phyloP scores from a whole-genome alignment of 1,284 basidiomycete genomes.

The Trametes sp. region DNA sequence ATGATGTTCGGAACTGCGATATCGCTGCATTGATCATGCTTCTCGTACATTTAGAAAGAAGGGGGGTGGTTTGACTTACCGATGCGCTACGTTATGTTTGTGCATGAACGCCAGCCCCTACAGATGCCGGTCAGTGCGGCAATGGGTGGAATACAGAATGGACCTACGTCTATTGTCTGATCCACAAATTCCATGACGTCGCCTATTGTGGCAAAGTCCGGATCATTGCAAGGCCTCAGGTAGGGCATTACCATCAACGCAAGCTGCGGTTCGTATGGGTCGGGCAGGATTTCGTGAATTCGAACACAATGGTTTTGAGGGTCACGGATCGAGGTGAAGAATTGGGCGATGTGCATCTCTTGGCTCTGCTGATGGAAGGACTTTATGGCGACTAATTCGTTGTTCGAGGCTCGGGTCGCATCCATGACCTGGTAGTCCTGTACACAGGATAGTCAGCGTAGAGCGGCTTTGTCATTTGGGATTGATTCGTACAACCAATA shows the following conservation, averaged over 20 bases:
- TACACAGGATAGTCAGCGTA: not conserved
- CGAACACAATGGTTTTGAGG: slow-evolving; percentile 30
- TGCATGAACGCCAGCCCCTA: slow-evolving; percentile 27
- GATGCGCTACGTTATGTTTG: slow-evolving; percentile 26
- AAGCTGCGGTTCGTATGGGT: slow-evolving; percentile 9
- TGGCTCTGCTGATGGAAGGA: not conserved
- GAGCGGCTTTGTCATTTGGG: too few relatives aligned
- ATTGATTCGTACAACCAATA: not conserved
- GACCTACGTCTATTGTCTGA: slow-evolving; percentile 36
- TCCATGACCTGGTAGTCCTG: slow-evolving; percentile 27
- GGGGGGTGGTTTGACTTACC: slow-evolving; percentile 18
- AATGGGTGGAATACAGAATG: not conserved
- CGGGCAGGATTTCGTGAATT: slow-evolving; percentile 26
- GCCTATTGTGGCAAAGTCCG: slow-evolving; percentile 31
- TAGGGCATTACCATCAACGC: slow-evolving; percentile 37
- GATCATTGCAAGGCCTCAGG: slow-evolving; percentile 32
- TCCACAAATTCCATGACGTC: slow-evolving; percentile 37
- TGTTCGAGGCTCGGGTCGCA: slow-evolving; percentile 30
- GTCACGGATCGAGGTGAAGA: slow-evolving; percentile 8
- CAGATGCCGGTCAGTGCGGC: too few relatives aligned
- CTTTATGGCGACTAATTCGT: slow-evolving; percentile 33
- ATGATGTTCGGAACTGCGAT: slow-evolving; percentile 39
- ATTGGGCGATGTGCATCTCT: slow-evolving; percentile 21
- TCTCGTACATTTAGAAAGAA: too few relatives aligned
- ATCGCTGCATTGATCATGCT: slow-evolving; percentile 16